Conservation (phyloP, 176 grass and related monocot genomes). For the Carex parvula region DNA sequence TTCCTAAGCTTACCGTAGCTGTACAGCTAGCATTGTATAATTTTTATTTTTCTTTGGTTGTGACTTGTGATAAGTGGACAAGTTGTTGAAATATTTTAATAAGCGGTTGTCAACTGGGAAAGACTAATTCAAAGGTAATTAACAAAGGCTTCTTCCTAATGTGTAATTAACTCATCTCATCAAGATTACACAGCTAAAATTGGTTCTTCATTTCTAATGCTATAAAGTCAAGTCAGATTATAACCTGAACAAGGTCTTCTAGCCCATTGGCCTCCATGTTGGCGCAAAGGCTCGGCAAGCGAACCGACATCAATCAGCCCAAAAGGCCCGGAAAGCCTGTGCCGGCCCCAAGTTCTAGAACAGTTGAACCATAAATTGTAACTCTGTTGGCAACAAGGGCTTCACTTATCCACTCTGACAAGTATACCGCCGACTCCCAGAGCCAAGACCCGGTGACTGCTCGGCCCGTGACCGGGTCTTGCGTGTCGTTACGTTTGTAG, state of each 20-base stretch:
- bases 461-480: conserved; percentile 46
- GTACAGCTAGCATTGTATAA: no score
- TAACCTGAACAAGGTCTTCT: background rate
- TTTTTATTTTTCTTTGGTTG: no score
- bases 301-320: conserved; percentile 40
- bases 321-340: conserved; percentile 57
- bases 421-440: conserved; percentile 56
- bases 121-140: background rate
- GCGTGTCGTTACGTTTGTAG: conserved; percentile 39
- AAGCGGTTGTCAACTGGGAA: background rate
- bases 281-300: conserved; percentile 35
- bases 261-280: conserved; percentile 55
- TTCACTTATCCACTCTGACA: conserved; percentile 37
- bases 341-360: conserved; percentile 65
- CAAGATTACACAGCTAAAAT: background rate
- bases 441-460: conserved; percentile 69
- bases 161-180: background rate
- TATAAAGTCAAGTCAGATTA: background rate
- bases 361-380: conserved; percentile 34
- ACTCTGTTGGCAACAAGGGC: background rate
- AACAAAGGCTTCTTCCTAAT: background rate
- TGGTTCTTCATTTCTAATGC: background rate
- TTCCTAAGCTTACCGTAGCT: no score
- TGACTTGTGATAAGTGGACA: background rate
- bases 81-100: no score